Evolutionary conservation across 805 yeast genomes (phyloP), one percentile per base, ranked within the genome.

Genomic region (Phaffomyces opuntiae): DNA sequence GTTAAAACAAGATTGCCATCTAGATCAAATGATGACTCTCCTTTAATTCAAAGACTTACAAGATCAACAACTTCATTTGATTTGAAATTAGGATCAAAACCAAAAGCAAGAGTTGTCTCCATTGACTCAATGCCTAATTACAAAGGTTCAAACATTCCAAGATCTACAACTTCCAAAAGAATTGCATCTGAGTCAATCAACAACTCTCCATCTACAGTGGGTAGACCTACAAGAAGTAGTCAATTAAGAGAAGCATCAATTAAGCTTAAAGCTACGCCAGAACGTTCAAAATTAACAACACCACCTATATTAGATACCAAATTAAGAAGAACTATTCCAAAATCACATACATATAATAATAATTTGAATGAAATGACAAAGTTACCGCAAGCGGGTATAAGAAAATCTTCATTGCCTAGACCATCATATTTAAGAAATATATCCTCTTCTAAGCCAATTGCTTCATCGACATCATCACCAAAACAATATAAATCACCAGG

Each of bases 51-150:
- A 6, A 49, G 62, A 38, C 49, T 58, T 3, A 55, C 62, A 1
- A 45, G 55, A 25, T 55, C 62, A 2, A 57, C 61, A 1, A 52
- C 60, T 1, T 46, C 60, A 11, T 55, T 46, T 13, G 31, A 54
- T n/a, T 46, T 57, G 33, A 54, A 54, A 31, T 13, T 39, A 13
- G 33, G 34, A 12, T 7, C 17, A 9, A 21, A 38, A 4, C 36
- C 42, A 33, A 14, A 43, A 32, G 26, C 26, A 24, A 36, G 50
- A 32, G 42, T 36, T 14, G 25, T 43, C 3, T 49, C 48, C 5
- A 16, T 33, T 1, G 50, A 47, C 24, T 25, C 42, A 2, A 29
- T 29, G 31, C 45, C 43, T 6, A 29, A 36, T 16, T 39, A 43
- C 14, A 14, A 36, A 19, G 14, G 19, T 9, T 31, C 43, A 7